Percentiles rank a stretch among this genome's conserved stretches.
Conservation (phyloP, 176 grass and related monocot species). For the Oryza nivara region DNA sequence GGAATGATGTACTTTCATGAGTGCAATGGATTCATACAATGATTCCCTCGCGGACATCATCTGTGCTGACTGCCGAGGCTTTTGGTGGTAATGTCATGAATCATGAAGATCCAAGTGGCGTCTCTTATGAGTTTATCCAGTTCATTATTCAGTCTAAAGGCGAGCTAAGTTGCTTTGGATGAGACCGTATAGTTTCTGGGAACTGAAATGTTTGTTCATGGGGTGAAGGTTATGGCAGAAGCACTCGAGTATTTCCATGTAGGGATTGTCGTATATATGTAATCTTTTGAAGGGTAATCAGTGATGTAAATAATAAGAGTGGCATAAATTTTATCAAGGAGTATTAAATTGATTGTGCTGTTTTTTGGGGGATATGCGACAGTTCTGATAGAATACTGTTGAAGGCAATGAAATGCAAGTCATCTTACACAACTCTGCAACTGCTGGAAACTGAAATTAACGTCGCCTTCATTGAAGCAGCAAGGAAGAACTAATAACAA, state of each 20-base stretch:
- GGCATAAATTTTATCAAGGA: background rate
- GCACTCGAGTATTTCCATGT: background rate
- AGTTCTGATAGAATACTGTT: background rate
- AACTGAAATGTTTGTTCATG: background rate
- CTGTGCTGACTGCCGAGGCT: background rate
- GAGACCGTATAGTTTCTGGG: background rate
- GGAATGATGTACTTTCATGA: constrained; percentile 48
- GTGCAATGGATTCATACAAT: constrained; percentile 1
- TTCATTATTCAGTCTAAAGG: background rate
- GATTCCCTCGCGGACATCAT: constrained; percentile 17
- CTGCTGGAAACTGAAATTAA: background rate
- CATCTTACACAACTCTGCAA: background rate
- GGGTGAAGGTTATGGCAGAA: background rate
- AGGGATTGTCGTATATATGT: background rate
- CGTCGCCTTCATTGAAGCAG: background rate
- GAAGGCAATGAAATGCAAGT: background rate
- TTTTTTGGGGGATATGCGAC: background rate
- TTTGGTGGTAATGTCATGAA: constrained; percentile 18
- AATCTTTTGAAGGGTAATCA: too few relatives aligned
- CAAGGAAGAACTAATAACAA: background rate
- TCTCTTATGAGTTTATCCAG: background rate
- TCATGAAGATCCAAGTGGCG: constrained; percentile 5
- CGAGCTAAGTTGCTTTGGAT: background rate
- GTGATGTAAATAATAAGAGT: constrained; percentile 1
- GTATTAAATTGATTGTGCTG: background rate